Evolutionary conservation across 805 yeast species (phyloP).

Genomic region (Wickerhamomyces strasburgensis): DNA sequence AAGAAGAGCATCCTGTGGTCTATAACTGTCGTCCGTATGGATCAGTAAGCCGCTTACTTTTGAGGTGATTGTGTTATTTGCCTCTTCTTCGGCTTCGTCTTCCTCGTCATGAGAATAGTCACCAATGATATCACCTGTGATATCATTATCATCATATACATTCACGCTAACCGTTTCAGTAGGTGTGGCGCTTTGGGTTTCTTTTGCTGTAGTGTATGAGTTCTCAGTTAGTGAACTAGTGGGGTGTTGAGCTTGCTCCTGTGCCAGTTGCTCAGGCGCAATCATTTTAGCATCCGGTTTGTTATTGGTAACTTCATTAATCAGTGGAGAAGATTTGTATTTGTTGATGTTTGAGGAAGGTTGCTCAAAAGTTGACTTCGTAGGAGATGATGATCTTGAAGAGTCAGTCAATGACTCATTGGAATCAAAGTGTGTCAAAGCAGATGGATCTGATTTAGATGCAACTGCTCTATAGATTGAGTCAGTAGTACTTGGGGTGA

Average conservation of each 20-base stretch:
- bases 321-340: constrained; percentile 17
- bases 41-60: constrained; percentile 10
- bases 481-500: constrained; percentile 22
- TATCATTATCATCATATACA: constrained; percentile 5
- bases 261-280: not conserved
- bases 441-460: constrained; percentile 6
- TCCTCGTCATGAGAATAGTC: constrained; percentile 15
- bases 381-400: too few species aligned
- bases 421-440: constrained; percentile 9
- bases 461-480: constrained; percentile 9
- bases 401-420: constrained; percentile 14
- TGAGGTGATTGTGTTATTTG: constrained; percentile 1
- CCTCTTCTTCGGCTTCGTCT: constrained; percentile 9
- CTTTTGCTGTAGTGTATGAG: too few species aligned
- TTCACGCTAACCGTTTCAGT: not conserved
- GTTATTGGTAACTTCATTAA: constrained; percentile 6
- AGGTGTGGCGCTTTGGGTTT: too few species aligned
- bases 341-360: constrained; percentile 1
- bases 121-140: constrained; percentile 13
- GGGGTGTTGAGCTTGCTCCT: not conserved
- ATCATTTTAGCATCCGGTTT: not conserved
- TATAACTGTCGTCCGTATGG: constrained; percentile 7
- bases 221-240: not conserved
- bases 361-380: not conserved
- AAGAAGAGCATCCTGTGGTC: constrained; percentile 15